Conservation (phyloP, 306 rosid species). For the Hylodesmum podocarpum region DNA sequence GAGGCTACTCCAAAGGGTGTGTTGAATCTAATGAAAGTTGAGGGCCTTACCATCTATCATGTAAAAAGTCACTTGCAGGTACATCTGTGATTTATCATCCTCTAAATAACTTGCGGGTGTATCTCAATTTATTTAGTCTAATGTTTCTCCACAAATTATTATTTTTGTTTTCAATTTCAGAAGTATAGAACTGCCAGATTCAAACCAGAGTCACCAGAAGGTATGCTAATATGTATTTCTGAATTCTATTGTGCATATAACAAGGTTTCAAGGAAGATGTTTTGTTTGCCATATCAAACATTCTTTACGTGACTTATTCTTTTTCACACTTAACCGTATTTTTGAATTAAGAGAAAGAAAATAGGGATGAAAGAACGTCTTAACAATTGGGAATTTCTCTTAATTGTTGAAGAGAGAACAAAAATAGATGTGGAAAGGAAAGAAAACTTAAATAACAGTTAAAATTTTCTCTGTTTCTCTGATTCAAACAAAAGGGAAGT, state of each 20-base stretch:
- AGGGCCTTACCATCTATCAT: conserved; percentile 91
- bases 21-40: conserved; percentile 78
- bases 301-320: neutral
- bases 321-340: neutral
- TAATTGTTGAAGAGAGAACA: neutral
- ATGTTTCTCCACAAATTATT: conserved; percentile 4
- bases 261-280: neutral
- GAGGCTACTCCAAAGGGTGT: conserved; percentile 99
- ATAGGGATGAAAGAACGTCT: neutral
- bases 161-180: conserved; percentile 44
- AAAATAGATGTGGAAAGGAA: neutral
- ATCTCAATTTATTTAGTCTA: neutral
- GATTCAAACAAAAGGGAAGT: neutral
- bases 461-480: neutral
- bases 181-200: conserved; percentile 94
- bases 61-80: conserved; percentile 98
- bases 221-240: conserved; percentile 43
- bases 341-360: neutral
- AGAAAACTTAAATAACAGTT: neutral
- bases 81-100: conserved; percentile 23
- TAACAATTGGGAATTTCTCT: neutral
- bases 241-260: conserved; percentile 27
- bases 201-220: conserved; percentile 89
- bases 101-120: neutral
- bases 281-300: neutral